Evolutionary conservation across 768 basidiomycete genomes (phyloP), one percentile per base, ranked within the genome.

Genomic region (Tylopilus subfusipes): DNA sequence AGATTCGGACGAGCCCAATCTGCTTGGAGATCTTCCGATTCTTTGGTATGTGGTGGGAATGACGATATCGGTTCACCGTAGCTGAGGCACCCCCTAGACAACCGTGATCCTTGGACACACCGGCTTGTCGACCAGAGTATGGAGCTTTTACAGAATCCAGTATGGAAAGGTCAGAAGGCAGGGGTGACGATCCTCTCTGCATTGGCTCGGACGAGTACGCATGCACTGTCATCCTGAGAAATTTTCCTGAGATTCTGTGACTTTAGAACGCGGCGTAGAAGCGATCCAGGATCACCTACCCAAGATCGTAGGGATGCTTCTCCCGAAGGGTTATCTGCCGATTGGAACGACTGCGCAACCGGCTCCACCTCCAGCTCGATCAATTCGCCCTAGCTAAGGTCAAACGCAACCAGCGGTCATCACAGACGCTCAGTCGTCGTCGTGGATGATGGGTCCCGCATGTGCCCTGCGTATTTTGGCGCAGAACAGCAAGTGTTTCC

Each of bases 111-210:
- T 1, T 56, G 56, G 54, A 50, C 59, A 9, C 16, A 10, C 2
- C 33, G 55, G 7, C 63, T 66, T 4, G 53, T 67, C 5, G 11
- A 27, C 1, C 54, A 46, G 12, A 53, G 63, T 47, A 21, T 67
- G 48, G 2, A 40, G 2, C 33, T 11, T n/a, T 33, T 65, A 9
- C 10, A 1, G n/a, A 38, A 39, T 0, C 11, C 19, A 5, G 25
- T 7, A 10, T 67, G 65, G 65, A 56, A 57, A 22, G 19, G 6
- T 7, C 65, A 64, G 52, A 66, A 66, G 24, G 63, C 63, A 12
- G 65, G 63, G 2, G 63, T 64, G 40, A 56, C 43, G 9, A 62
- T 67, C 14, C 63, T 66, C 11, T 64, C 54, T 12, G 59, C 65
- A 5, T 43, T 66, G 49, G 57, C 60, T 29, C 60, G 50, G 40